A percentile compares a stretch with the other conserved stretches of the same genome.
Conservation (phyloP, 192 early-diverging fungal genomes). For the Mortierella antarctica region DNA sequence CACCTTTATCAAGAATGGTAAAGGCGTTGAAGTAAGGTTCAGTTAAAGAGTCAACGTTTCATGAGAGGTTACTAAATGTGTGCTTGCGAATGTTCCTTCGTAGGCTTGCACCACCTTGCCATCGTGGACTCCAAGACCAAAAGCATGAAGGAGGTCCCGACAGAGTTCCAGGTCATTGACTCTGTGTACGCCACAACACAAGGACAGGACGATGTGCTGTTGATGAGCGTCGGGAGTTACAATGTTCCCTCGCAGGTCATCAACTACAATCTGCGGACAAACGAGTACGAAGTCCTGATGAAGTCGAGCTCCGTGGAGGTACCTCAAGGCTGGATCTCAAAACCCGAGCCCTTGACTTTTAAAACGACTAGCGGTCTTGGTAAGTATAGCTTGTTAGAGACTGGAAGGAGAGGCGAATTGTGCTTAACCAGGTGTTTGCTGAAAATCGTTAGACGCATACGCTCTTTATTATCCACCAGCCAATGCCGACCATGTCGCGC, state of each 20-base stretch:
- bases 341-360: slow-evolving; percentile 69
- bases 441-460: slow-evolving; percentile 50
- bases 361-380: slow-evolving; percentile 60
- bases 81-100: too few species aligned
- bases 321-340: slow-evolving; percentile 65
- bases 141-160: slow-evolving; percentile 36
- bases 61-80: too few species aligned
- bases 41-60: too few species aligned
- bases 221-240: slow-evolving; percentile 38
- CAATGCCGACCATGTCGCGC: slow-evolving; percentile 64
- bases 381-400: not conserved
- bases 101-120: slow-evolving; percentile 26
- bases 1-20: slow-evolving; percentile 46
- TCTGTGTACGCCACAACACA: slow-evolving; percentile 21
- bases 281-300: slow-evolving; percentile 36
- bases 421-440: not conserved
- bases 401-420: too few species aligned
- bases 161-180: slow-evolving; percentile 33
- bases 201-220: slow-evolving; percentile 31
- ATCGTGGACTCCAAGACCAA: slow-evolving; percentile 36
- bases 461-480: slow-evolving; percentile 73
- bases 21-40: not conserved
- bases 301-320: slow-evolving; percentile 42
- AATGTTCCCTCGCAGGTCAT: slow-evolving; percentile 29
- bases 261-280: slow-evolving; percentile 43